Base-by-base conservation (phyloP, 179 eudicot species). In the Patellifolia procumbens region DNA sequence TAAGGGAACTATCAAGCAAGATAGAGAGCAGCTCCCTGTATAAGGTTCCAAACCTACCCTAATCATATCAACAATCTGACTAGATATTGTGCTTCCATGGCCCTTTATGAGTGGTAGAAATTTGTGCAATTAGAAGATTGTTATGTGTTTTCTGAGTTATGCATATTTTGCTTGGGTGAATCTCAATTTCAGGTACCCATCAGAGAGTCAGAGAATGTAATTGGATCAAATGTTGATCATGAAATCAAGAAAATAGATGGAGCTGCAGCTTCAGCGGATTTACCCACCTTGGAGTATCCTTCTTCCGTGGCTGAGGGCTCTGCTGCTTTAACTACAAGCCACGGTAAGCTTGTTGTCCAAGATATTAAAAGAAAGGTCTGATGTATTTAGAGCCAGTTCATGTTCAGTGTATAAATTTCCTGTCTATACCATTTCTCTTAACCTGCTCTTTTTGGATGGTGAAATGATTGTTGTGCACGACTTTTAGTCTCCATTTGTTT, bases 171-270 rank as follows among this genome's bases (percentile, higher is more conserved):
- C 68, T 74, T 69, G 51, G 20, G 22, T 69, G 60, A 3, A 37
- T 61, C 78, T 63, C 71, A 3, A 37, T 61, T 82, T 63, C 71
- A 82, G 84, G 81, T 78, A 65, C 42, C 17, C 17, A 35, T 62
- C 17, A 74, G 39, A 59, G 82, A 63, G 11, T 59, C 74, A 11
- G 68, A 70, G 28, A 49, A 48, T 76, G 28, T 28, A n/a, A 22
- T 29, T 49, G 73, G 5, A 22, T 53, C 64, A 17, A 63, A 74
- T 52, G 55, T 60, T 62, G 35, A 62, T 76, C 51, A 65, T 35
- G 85, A 71, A 63, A 61, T 65, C 71, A 55, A 70, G 76, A 77
- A 35, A 69, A 59, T 79, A 20, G 81, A 24, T 67, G 68, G 61
- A 71, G 72, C 76, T 65, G 69, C 76, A 70, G 61, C 72, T 22